Percentiles rank a stretch among this genome's conserved stretches.
Conservation (phyloP, 176 grass and related monocot species). For the Thalia dealbata region DNA sequence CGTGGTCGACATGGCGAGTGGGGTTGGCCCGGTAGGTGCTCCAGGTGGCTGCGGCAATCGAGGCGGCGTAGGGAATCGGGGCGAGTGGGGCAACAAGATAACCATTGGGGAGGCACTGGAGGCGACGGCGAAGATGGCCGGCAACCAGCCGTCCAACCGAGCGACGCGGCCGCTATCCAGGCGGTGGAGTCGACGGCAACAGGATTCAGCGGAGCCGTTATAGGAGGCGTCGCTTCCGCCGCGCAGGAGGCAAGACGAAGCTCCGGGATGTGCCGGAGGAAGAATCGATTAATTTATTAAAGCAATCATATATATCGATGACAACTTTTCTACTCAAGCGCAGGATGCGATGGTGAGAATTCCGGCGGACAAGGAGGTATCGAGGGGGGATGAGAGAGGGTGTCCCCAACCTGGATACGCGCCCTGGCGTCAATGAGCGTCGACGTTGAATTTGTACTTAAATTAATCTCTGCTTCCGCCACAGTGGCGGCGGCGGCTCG, state of each 20-base stretch:
- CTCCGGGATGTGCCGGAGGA: slow-evolving; percentile 46
- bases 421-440: slow-evolving; percentile 33
- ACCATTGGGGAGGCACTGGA: slow-evolving; percentile 32
- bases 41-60: slow-evolving; percentile 2
- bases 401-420: slow-evolving; percentile 21
- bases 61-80: background rate
- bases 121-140: slow-evolving; percentile 13
- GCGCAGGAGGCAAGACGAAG: slow-evolving; percentile 41
- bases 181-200: slow-evolving; percentile 42
- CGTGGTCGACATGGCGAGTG: background rate
- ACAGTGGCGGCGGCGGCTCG: slow-evolving; percentile 44
- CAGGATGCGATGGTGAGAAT: slow-evolving; percentile 46
- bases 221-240: slow-evolving; percentile 26
- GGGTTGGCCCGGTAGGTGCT: background rate
- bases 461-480: too few relatives aligned
- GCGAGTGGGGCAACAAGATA: slow-evolving; percentile 1
- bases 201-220: too few relatives aligned
- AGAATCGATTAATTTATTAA: background rate
- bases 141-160: slow-evolving; percentile 23
- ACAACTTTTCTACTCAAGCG: too few relatives aligned
- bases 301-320: too few relatives aligned
- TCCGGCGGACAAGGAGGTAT: slow-evolving; percentile 35
- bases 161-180: slow-evolving; percentile 47
- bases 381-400: slow-evolving; percentile 39
- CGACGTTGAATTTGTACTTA: too few relatives aligned